phyloP scores from a whole-genome alignment of 306 rosid genomes.

The Quercus agrifolia region DNA sequence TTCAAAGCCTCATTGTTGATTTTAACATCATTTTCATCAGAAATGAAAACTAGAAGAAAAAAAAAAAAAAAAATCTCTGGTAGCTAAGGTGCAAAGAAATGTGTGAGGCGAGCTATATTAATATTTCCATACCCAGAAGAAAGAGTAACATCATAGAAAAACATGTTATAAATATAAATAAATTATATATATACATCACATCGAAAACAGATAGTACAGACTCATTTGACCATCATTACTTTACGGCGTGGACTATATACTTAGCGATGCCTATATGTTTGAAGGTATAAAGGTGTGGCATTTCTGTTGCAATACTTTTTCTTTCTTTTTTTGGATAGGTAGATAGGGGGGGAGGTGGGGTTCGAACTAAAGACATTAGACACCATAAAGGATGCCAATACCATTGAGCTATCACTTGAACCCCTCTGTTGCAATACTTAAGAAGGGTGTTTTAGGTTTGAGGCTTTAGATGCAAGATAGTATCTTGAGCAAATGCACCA shows the following conservation, averaged over 20 bases:
- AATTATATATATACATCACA: too few species aligned
- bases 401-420: too few species aligned
- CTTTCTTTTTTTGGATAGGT: too few species aligned
- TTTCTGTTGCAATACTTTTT: background rate
- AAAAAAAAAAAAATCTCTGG: background rate
- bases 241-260: background rate
- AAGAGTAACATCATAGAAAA: background rate
- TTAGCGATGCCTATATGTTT: background rate
- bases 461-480: slow-evolving; percentile 1
- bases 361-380: too few species aligned
- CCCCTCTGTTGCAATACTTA: background rate
- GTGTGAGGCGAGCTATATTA: background rate
- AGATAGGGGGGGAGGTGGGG: too few species aligned
- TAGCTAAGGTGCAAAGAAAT: background rate
- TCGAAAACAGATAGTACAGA: background rate
- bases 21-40: too few species aligned
- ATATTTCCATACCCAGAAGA: background rate
- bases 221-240: background rate
- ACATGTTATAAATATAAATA: too few species aligned
- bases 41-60: background rate
- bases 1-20: background rate
- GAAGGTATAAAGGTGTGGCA: background rate
- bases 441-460: background rate
- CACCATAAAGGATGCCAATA: too few species aligned
- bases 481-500: background rate